phyloP scores from a whole-genome alignment of 2,329 filamentous ascomycete species.

The Leptographium flavum region DNA sequence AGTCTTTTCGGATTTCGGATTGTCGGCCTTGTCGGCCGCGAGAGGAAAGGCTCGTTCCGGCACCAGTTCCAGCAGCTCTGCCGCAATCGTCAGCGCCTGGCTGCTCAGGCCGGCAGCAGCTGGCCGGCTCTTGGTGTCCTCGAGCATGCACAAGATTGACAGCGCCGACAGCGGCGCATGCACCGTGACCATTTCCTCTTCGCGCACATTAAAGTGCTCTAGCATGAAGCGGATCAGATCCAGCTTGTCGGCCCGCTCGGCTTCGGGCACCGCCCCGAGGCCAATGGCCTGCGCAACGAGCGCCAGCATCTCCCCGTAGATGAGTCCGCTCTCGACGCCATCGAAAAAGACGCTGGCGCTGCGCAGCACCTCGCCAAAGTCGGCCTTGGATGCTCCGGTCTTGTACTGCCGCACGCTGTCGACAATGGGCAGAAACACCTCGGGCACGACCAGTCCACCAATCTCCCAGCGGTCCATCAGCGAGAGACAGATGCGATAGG shows the following conservation, averaged over 20 bases:
- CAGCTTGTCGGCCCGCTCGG: conserved; percentile 47
- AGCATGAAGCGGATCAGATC: conserved; percentile 70
- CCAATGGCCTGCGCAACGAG: conserved; percentile 49
- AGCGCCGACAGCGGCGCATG: conserved; percentile 69
- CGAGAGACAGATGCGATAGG: conserved; percentile 84
- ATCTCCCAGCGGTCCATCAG: conserved; percentile 99
- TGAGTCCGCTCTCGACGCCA: conserved; percentile 84
- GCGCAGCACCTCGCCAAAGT: conserved; percentile 75
- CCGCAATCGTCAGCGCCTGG: conserved; percentile 32
- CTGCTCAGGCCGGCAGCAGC: neutral
- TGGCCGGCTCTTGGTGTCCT: conserved; percentile 30
- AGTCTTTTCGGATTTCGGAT: conserved; percentile 17
- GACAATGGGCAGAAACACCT: conserved; percentile 77
- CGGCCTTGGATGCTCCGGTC: conserved; percentile 44
- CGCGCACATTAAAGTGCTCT: conserved; percentile 76
- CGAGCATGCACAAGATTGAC: conserved; percentile 46
- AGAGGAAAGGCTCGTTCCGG: conserved; percentile 47
- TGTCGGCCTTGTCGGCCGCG: conserved; percentile 13
- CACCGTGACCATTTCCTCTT: conserved; percentile 86
- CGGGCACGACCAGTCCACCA: conserved; percentile 74
- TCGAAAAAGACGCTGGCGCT: conserved; percentile 96
- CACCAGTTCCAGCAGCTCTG: conserved; percentile 46
- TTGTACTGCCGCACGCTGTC: conserved; percentile 68
- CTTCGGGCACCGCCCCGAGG: conserved; percentile 25
- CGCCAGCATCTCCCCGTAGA: conserved; percentile 70